These are phyloP conservation scores for Saccharomyces uvarum DNA, from an alignment of 1,139 yeast genomes.

Conservation along the genomic window DNA sequence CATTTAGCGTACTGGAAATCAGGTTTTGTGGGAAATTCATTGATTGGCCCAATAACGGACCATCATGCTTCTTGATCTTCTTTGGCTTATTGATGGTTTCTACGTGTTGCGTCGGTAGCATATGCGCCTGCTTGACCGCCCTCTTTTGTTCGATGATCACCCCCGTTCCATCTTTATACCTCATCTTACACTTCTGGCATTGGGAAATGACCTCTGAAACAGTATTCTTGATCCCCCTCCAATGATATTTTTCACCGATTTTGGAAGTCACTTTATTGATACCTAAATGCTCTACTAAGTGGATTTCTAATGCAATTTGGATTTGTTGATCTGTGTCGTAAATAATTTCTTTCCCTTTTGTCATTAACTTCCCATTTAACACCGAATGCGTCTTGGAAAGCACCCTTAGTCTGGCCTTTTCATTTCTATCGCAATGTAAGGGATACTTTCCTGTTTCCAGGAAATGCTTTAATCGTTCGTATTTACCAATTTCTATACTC, in stretches of 20 bases:
- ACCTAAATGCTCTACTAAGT: constrained; percentile 71
- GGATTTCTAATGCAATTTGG: constrained; percentile 66
- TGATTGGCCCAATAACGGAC: constrained; percentile 1
- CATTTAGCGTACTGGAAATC: background rate
- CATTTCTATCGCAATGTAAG: constrained; percentile 69
- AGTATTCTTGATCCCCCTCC: constrained; percentile 86
- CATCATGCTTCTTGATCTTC: constrained; percentile 1
- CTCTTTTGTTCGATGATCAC: constrained; percentile 24
- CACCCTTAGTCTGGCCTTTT: constrained; percentile 75
- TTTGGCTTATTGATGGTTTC: constrained; percentile 6
- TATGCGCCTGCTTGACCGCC: constrained; percentile 26
- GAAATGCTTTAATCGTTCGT: constrained; percentile 71
- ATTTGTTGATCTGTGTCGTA: constrained; percentile 67
- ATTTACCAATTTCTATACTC: constrained; percentile 33
- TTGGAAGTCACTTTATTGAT: constrained; percentile 78
- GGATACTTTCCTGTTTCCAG: constrained; percentile 84
- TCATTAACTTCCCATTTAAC: constrained; percentile 61
- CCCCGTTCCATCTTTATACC: constrained; percentile 29
- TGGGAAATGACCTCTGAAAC: constrained; percentile 71
- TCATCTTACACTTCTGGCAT: constrained; percentile 65
- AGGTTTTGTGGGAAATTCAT: background rate
- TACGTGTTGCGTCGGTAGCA: constrained; percentile 19
- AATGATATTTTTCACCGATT: constrained; percentile 75
- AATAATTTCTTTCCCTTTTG: constrained; percentile 77
- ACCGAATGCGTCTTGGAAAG: constrained; percentile 73